phyloP scores from a whole-genome alignment of 176 grass and related monocot genomes.

The Aechmea fasciata region DNA sequence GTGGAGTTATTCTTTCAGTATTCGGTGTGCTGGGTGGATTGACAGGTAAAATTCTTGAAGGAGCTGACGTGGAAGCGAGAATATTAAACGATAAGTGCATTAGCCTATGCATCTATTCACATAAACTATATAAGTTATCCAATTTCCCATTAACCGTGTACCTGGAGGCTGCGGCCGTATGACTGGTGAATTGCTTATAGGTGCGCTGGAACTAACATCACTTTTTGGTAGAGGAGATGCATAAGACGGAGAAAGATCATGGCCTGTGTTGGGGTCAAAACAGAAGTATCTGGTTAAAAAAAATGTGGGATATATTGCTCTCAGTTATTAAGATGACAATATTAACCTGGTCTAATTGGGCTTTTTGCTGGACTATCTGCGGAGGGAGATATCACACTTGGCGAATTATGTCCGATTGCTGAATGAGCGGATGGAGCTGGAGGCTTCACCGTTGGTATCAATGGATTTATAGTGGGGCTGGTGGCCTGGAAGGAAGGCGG shows the following conservation, averaged over 20 bases:
- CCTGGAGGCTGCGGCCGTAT: conserved; percentile 47
- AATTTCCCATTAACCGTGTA: conserved; percentile 12
- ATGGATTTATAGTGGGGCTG: neutral
- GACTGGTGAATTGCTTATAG: conserved; percentile 39
- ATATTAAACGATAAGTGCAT: conserved; percentile 15
- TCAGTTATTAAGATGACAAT: conserved; percentile 8
- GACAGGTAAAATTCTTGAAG: conserved; percentile 17
- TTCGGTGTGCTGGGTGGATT: conserved; percentile 34
- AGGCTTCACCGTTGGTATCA: neutral
- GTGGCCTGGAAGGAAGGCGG: neutral
- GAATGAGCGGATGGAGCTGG: neutral
- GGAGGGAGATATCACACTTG: conserved; percentile 13
- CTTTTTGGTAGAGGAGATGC: conserved; percentile 26
- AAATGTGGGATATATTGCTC: neutral
- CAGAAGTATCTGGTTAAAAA: no score
- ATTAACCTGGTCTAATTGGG: conserved; percentile 53
- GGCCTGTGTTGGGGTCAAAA: neutral
- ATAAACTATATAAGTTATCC: neutral
- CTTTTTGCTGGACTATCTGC: conserved; percentile 33
- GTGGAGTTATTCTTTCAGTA: conserved; percentile 29
- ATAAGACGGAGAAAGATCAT: conserved; percentile 13
- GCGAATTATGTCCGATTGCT: neutral
- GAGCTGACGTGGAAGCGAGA: conserved; percentile 14
- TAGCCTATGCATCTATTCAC: conserved; percentile 9
- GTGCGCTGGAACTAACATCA: conserved; percentile 25